Evolutionary conservation across 148 eudicot species (phyloP), one percentile per base, ranked within the genome.

Genomic region (Drosera capensis): DNA sequence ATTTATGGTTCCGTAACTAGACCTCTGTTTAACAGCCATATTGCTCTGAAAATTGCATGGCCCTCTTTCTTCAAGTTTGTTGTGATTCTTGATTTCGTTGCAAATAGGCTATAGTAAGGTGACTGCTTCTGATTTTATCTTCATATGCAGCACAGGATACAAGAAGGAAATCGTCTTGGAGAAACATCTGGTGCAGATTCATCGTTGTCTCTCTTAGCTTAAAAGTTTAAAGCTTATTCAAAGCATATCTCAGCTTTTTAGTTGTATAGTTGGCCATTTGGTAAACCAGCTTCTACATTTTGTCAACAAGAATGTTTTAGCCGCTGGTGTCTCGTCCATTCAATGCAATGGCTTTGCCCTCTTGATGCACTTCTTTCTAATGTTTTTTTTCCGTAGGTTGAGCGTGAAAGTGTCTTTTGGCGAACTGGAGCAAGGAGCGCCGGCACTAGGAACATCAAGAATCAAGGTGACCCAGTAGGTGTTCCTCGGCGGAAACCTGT

Each of bases 131-230:
- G 3, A 34, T 11, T 34, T 3, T 13, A 2, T 34, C 38, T 4
- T 34, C 14, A n/a, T 40, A 46, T 68, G 80, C 93, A 90, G 97
- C 70, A 73, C 80, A 45, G 95, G 97, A 48, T 66, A 63, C 73
- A 84, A 72, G 72, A 80, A 75, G 58, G 97, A 84, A 71, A 71
- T 80, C 20, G 25, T 70, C 51, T 68, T 90, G 40, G 95, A 72
- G 41, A 90, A 78, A 71, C 70, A 52, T 47, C 57, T 80, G 74
- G 95, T 90, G 70, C 58, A 15, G 38, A 13, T 34, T 34, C 38
- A 4, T 28, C 5, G 31, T 11, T 34, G 38, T 15, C n/a, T 34
- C n/a, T 13, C 38, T 34, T 34, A 9, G n/a, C 5, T 11, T 2
- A 34, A 5, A 34, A 34, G 3, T 34, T 57, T 48, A 42, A 14